Evolutionary conservation across 2,329 filamentous ascomycete genomes (phyloP).

Genomic region (Thelonectria blattea): DNA sequence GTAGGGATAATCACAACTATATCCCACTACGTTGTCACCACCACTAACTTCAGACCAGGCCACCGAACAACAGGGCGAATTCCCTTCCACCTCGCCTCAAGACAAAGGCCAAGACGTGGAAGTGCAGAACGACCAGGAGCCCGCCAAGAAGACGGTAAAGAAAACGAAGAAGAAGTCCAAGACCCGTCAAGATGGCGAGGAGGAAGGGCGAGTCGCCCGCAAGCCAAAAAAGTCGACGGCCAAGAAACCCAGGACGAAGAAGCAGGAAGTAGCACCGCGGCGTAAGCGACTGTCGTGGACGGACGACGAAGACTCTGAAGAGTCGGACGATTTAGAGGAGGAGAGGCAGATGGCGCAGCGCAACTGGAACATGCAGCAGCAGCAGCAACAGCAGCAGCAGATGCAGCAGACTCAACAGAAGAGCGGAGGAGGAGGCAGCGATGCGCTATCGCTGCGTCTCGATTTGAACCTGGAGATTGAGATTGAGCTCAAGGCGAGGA

Average conservation of each 20-base stretch:
- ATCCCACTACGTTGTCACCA: background rate
- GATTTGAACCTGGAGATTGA: slow-evolving; percentile 85
- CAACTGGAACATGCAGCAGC: slow-evolving; percentile 25
- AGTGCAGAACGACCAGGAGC: background rate
- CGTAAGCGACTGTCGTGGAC: slow-evolving; percentile 29
- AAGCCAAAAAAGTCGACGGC: slow-evolving; percentile 20
- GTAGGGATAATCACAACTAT: background rate
- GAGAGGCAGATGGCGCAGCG: slow-evolving; percentile 25
- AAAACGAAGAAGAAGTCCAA: background rate
- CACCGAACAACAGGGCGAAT: background rate
- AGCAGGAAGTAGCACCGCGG: slow-evolving; percentile 25
- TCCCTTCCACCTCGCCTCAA: background rate
- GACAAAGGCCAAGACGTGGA: background rate
- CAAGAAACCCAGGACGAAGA: slow-evolving; percentile 12
- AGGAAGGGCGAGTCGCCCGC: slow-evolving; percentile 1
- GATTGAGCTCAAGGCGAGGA: slow-evolving; percentile 83
- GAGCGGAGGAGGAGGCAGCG: slow-evolving; percentile 29
- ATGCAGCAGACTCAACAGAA: slow-evolving; percentile 27
- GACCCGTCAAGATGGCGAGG: background rate
- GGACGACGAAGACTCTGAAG: slow-evolving; percentile 10
- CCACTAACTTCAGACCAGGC: background rate
- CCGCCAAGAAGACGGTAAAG: background rate
- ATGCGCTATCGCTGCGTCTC: slow-evolving; percentile 67
- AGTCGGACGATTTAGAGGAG: slow-evolving; percentile 5
- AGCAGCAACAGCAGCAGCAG: background rate